Percentiles rank a stretch among this genome's conserved stretches.
phyloP scores from a whole-genome alignment of 345 rosid species.

The Rhizophora mangle region DNA sequence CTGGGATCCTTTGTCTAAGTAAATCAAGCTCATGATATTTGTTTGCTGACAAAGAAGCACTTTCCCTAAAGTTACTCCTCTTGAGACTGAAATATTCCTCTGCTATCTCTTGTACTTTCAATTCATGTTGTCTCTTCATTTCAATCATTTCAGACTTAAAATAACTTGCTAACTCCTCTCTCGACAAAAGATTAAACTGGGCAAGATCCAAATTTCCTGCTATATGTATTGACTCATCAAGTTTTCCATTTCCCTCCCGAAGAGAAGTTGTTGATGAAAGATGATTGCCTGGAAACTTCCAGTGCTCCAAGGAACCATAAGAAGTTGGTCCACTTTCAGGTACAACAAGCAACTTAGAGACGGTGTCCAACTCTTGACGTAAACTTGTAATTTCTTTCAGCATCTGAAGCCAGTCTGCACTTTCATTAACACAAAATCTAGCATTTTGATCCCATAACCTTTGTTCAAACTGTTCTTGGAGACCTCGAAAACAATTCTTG shows the following conservation, averaged over 20 bases:
- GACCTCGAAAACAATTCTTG: constrained; percentile 39
- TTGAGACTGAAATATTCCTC: constrained; percentile 57
- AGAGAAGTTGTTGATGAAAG: constrained; percentile 34
- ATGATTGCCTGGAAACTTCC: constrained; percentile 52
- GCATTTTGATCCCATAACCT: constrained; percentile 41
- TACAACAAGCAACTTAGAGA: constrained; percentile 45
- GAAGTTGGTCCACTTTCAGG: constrained; percentile 51
- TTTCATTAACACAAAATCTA: constrained; percentile 27
- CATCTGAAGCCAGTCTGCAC: constrained; percentile 37
- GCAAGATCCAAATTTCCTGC: constrained; percentile 52
- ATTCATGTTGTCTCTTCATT: constrained; percentile 81
- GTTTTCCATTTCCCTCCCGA: constrained; percentile 63
- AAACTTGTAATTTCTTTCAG: constrained; percentile 57
- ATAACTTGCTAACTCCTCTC: constrained; percentile 45
- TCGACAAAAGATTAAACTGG: constrained; percentile 38
- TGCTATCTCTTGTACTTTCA: constrained; percentile 49
- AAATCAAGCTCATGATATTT: constrained; percentile 75
- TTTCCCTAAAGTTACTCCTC: constrained; percentile 59
- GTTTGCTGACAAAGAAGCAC: constrained; percentile 44
- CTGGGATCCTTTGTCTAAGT: constrained; percentile 67
- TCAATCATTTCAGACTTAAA: constrained; percentile 69
- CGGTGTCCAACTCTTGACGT: constrained; percentile 62
- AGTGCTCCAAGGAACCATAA: constrained; percentile 53
- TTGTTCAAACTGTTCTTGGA: constrained; percentile 56
- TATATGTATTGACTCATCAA: constrained; percentile 38